Percentiles rank a stretch among this genome's conserved stretches.
phyloP scores from a whole-genome alignment of 2,329 filamentous ascomycete species.

The Curvularia eragrostidis region DNA sequence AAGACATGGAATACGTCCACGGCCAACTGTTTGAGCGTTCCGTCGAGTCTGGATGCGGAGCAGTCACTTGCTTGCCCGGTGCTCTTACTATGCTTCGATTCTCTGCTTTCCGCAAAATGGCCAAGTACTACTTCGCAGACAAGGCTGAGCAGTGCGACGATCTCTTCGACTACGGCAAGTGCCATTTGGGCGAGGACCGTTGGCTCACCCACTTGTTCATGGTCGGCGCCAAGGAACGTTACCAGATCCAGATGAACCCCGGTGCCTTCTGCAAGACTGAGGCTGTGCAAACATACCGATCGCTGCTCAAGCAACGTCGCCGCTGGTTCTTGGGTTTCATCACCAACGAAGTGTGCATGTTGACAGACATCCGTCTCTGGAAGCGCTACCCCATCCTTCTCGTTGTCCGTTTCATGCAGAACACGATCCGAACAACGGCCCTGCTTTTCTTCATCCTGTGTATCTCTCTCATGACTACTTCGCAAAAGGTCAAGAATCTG shows the following conservation, averaged over 20 bases:
- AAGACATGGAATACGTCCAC: slow-evolving; percentile 98
- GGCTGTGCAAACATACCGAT: slow-evolving; percentile 85
- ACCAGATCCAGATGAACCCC: slow-evolving; percentile 97
- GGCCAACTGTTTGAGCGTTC: slow-evolving; percentile 95
- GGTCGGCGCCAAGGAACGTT: slow-evolving; percentile 91
- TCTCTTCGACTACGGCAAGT: slow-evolving; percentile 95
- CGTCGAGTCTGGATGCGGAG: slow-evolving; percentile 91
- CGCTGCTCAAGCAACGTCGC: slow-evolving; percentile 89
- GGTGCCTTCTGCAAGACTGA: slow-evolving; percentile 98
- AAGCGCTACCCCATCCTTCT: slow-evolving; percentile 86
- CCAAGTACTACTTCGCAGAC: slow-evolving; percentile 97
- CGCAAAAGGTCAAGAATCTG: slow-evolving; percentile 76
- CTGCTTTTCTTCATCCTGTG: slow-evolving; percentile 94
- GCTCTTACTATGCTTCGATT: slow-evolving; percentile 96
- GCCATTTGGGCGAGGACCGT: slow-evolving; percentile 91
- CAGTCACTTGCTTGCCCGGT: slow-evolving; percentile 92
- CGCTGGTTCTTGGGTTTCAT: slow-evolving; percentile 98
- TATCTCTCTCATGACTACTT: slow-evolving; percentile 83
- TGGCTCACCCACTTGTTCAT: slow-evolving; percentile 99
- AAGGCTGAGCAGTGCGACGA: slow-evolving; percentile 95
- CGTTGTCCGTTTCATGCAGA: slow-evolving; percentile 89
- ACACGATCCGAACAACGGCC: slow-evolving; percentile 93
- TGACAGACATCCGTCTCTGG: slow-evolving; percentile 93
- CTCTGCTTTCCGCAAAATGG: slow-evolving; percentile 95
- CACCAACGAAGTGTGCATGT: slow-evolving; percentile 97